Base-by-base conservation (phyloP, 768 basidiomycete species). In the Pholiota microspora region DNA sequence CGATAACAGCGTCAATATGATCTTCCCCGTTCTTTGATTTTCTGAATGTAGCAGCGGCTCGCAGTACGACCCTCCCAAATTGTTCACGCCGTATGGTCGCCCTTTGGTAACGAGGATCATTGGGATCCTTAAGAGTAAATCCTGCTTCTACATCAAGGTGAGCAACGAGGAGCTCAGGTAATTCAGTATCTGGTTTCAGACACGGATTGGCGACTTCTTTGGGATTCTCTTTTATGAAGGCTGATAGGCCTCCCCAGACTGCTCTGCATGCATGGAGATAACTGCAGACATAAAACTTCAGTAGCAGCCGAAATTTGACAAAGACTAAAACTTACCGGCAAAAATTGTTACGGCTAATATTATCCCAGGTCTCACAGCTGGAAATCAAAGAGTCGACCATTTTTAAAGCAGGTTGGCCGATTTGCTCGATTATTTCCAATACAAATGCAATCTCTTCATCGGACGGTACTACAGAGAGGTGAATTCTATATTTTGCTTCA, bases 1-100 rank as follows among this genome's bases (percentile, higher is more conserved):
- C 76, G 29, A 91, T 79, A 28, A 96, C 83, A 4, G 91, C 88
- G 67, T 98, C 95, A 40, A 92, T 88, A 57, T 92, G 89, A 65
- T 93, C 90, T 67, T 92, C 91, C 29, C 81, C 83, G 40, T 79
- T 81, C 10, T 76, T 80, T 38, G 80, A 78, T 61, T 80, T 77
- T 32, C 83, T 81, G 34, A 94, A 71, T 13, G 82, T 76, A 18
- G 71, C 74, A 2, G 92, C 85, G 1, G 92, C 92, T 28, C 71
- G 71, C 56, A 89, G 83, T 32, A 91, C 69, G 9, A 91, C 71
- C 31, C 81, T 69, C 2, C 90, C 93, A 59, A 89, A 89, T 13
- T 84, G 79, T 23, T 71, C 64, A 28, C 88, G 83, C 59, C 86
- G 78, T 0, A 73, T 66, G 13, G 74, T 68, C 16, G 86, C 83